Evolutionary conservation across 495 filamentous ascomycete genomes (phyloP), one percentile per base, ranked within the genome.

Genomic region (Glutinoglossum americanum): DNA sequence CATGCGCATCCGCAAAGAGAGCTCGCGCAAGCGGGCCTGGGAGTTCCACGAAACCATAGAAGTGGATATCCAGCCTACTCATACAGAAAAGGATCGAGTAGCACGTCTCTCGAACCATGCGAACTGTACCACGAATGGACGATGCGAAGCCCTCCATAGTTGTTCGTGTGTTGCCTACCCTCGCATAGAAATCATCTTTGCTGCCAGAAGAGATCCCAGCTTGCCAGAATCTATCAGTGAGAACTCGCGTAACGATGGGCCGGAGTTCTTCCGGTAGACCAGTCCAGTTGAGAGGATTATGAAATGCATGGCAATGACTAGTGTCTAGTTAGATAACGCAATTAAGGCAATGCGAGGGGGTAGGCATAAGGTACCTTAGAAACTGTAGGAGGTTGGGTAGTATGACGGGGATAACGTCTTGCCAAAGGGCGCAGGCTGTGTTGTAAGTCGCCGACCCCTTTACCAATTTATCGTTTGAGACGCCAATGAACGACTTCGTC

Each of bases 161-260:
- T 49, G 76, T 75, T 69, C 87, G 92, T 37, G 94, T 96, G 26
- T 83, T 81, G 10, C 83, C 81, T 32, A 99, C 89, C 45, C 83
- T 78, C 45, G 92, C 86, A 68, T 95, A 97, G 65, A 99, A 99
- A 35, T 95, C 88, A 55, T 97, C 92, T 62, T 88, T 84, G 62
- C 84, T 96, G 27, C 94, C 92, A 61, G 77, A 84, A 0, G 92
- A 96, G 44, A 99, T 99, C 17, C 92, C 92, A 17, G 90, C 85
- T 76, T 99, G 92, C 92, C 92, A 99, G 65, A 99, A 97, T 26
- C 92, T 83, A 70, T 99, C 92, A 1, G 88, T 94, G 19, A 99
- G 71, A 51, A 96, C 86, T 6, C 85, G 80, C 33, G 79, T 79
- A 30, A 95, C 82, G 17, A 95, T 79, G 11, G 73, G 71, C 58